Percentiles rank a stretch among this genome's conserved stretches.
These are phyloP conservation scores for Talaromyces ruber DNA, from an alignment of 495 filamentous ascomycete genomes.

Conservation along the genomic window DNA sequence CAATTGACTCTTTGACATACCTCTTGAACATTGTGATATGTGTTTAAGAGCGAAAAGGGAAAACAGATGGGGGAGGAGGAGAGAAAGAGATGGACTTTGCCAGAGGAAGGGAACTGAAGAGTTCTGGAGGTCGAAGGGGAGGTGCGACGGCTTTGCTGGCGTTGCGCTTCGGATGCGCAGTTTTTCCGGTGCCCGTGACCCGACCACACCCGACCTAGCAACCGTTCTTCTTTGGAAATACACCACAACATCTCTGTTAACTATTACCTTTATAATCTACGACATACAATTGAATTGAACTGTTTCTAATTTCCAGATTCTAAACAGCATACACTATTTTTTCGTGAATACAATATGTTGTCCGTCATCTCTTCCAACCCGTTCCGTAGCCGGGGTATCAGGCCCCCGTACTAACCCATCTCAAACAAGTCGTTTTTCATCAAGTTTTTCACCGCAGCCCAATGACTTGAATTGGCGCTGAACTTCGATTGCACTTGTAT, in stretches of 20 bases:
- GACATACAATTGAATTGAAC: background rate
- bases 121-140: conserved; percentile 10
- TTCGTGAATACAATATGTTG: background rate
- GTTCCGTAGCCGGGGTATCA: background rate
- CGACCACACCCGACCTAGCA: conserved; percentile 5
- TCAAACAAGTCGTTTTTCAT: background rate
- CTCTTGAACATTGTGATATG: conserved; percentile 79
- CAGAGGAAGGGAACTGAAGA: conserved; percentile 16
- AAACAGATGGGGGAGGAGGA: conserved; percentile 15
- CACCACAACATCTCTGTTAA: no score
- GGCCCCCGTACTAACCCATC: background rate
- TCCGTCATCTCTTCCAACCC: background rate
- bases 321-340: no score
- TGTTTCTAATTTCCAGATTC: background rate
- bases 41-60: conserved; percentile 39
- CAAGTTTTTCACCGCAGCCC: background rate
- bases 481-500: background rate
- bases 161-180: background rate
- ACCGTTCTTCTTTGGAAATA: background rate
- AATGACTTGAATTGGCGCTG: background rate
- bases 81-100: conserved; percentile 9
- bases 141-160: conserved; percentile 1
- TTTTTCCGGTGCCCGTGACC: conserved; percentile 6
- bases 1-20: conserved; percentile 39
- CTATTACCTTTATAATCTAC: background rate